phyloP scores from a whole-genome alignment of 106 monocot species.

The Dendrobium chrysotoxum region DNA sequence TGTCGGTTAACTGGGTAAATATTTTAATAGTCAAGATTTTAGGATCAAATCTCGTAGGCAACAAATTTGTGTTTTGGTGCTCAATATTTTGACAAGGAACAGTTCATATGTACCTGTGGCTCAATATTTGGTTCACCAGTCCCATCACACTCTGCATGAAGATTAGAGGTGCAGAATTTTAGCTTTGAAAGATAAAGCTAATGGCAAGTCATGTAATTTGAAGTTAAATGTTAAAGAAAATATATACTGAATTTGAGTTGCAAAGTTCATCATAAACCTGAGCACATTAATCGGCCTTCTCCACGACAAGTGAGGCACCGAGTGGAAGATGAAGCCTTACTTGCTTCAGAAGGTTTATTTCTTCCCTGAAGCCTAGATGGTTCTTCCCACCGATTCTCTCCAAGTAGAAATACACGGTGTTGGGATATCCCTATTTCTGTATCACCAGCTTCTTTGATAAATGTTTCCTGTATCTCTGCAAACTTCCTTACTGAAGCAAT shows the following conservation, averaged over 20 bases:
- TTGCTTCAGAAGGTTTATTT: conserved; percentile 17
- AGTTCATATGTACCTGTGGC: conserved; percentile 60
- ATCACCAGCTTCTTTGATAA: conserved; percentile 35
- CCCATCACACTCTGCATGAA: conserved; percentile 88
- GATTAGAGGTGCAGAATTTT: neutral
- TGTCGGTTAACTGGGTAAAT: too few species aligned
- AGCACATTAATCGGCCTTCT: conserved; percentile 86
- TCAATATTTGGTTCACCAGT: conserved; percentile 91
- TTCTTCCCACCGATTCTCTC: conserved; percentile 98
- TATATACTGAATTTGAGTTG: too few species aligned
- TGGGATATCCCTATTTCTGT: conserved; percentile 36
- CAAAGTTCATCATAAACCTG: conserved; percentile 41
- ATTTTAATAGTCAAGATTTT: too few species aligned
- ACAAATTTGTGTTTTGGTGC: too few species aligned
- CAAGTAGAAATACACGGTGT: conserved; percentile 84
- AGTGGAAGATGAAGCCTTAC: conserved; percentile 15
- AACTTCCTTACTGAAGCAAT: conserved; percentile 37
- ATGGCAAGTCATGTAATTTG: neutral
- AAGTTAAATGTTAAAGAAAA: neutral
- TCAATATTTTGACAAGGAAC: neutral
- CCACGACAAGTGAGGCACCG: conserved; percentile 78
- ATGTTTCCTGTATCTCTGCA: conserved; percentile 42
- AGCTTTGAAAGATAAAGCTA: neutral
- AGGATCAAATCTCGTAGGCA: too few species aligned
- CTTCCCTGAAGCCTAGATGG: conserved; percentile 41